Evolutionary conservation across 306 rosid genomes (phyloP), one percentile per base, ranked within the genome.

Genomic region (Albizia julibrissin): DNA sequence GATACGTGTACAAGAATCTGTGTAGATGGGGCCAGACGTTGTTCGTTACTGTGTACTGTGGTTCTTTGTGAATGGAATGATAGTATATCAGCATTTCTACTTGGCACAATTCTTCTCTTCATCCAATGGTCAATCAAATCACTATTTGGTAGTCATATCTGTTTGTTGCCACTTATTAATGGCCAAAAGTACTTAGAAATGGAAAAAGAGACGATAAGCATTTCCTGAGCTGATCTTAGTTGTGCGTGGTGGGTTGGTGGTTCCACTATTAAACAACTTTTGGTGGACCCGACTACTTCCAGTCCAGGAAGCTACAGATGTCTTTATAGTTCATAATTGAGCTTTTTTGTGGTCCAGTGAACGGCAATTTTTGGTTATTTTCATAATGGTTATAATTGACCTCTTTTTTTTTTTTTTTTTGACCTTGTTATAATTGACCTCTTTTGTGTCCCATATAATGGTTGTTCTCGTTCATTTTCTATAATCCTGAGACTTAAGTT

Each of bases 211-310:
- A 72, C 71, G 77, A 47, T 76, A 54, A 80, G 85, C 87, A 85
- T 83, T 85, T 80, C 54, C 27, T 72, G 76, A 80, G 77, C 85
- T 80, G 80, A 80, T 76, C 82, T 89, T 69, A 69, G 81, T 80
- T 69, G 82, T 85, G 83, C 40, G 37, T 56, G 79, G 85, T 68
- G 83, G 69, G 69, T 64, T 68, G 83, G 74, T 74, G 87, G 90
- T 85, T 88, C 92, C 91, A 88, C 87, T 81, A 64, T 79, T 84
- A 62, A 77, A 86, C 81, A 77, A 86, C 81, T 76, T 81, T 84
- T 84, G 33, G 72, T 61, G 76, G 69, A 80, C 74, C 74, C 76
- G 3, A 82, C 47, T 70, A 69, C 58, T 79, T 67, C 71, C 47
- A 56, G 69, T 68, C 72, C 47, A 56, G 69, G 77, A 69, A 85